Conservation (phyloP, 495 filamentous ascomycete species). For the Tuber brumale region DNA sequence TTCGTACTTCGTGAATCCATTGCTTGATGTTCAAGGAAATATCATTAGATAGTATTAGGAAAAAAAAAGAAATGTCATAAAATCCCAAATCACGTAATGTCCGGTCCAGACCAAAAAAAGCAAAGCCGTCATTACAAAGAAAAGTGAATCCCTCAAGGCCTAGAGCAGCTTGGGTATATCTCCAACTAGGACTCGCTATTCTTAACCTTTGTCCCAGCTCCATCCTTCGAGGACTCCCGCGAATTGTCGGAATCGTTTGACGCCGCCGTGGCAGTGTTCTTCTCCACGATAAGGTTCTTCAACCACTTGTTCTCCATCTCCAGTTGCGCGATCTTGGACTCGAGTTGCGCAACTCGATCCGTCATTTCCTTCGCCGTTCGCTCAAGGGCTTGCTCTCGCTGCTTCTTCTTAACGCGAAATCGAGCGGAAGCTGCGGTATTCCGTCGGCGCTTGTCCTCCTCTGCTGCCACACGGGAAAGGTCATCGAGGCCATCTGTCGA, state of each 20-base stretch:
- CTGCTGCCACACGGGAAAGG: slow-evolving; percentile 66
- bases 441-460: slow-evolving; percentile 93
- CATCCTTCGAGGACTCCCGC: slow-evolving; percentile 12
- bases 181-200: neutral
- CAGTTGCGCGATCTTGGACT: slow-evolving; percentile 73
- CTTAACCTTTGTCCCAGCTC: slow-evolving; percentile 11
- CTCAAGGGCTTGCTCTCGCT: slow-evolving; percentile 90
- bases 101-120: slow-evolving; percentile 2
- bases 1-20: neutral
- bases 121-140: slow-evolving; percentile 2
- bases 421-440: slow-evolving; percentile 93
- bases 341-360: slow-evolving; percentile 72
- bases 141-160: neutral
- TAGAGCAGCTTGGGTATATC: neutral
- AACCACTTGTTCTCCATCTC: slow-evolving; percentile 97
- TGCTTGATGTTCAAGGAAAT: neutral
- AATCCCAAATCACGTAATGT: neutral
- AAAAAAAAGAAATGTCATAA: neutral
- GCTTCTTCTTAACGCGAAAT: slow-evolving; percentile 99
- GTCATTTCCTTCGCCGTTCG: slow-evolving; percentile 81
- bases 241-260: slow-evolving; percentile 10
- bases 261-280: slow-evolving; percentile 57
- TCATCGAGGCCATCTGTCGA: slow-evolving; percentile 52
- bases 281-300: slow-evolving; percentile 87
- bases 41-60: neutral